Evolutionary conservation across 208 protist genomes (phyloP).

Genomic region (Jaenimonas drosophilae): DNA sequence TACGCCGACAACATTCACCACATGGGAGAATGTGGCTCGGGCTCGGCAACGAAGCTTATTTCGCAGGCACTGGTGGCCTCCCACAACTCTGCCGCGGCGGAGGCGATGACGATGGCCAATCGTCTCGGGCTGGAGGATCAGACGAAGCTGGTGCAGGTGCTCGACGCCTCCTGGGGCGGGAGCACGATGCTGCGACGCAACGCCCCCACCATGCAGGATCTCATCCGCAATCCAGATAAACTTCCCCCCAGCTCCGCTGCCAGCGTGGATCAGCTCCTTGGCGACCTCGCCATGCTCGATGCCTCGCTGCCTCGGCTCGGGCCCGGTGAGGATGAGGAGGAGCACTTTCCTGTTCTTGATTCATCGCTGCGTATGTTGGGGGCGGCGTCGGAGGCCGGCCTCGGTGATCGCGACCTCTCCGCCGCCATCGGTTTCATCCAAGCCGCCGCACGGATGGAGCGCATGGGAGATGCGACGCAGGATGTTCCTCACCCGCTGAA

Average conservation of each 20-base stretch:
- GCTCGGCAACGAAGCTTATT: constrained; percentile 71
- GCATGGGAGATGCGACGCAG: too few species aligned
- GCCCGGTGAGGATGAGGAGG: constrained; percentile 24
- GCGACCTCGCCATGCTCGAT: constrained; percentile 60
- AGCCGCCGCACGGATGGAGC: constrained; percentile 36
- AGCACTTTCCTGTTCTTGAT: constrained; percentile 69
- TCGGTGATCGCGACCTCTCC: constrained; percentile 69
- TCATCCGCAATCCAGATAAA: constrained; percentile 68
- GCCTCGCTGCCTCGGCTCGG: constrained; percentile 26
- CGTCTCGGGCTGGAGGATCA: constrained; percentile 69
- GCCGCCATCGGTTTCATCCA: constrained; percentile 75
- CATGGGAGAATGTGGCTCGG: constrained; percentile 69
- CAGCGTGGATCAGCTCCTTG: constrained; percentile 49
- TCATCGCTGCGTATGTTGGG: constrained; percentile 65
- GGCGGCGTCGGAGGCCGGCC: constrained; percentile 47
- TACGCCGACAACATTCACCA: constrained; percentile 79
- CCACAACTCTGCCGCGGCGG: constrained; percentile 78
- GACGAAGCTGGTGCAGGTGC: constrained; percentile 54
- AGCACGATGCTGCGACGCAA: constrained; percentile 86
- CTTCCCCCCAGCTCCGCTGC: constrained; percentile 38
- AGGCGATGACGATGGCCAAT: constrained; percentile 79
- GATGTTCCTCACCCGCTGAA: too few species aligned
- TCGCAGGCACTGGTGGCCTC: constrained; percentile 71
- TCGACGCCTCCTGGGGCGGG: constrained; percentile 74
- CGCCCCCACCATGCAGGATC: constrained; percentile 70